These are phyloP conservation scores for Cochlearia excelsa DNA, from an alignment of 345 rosid genomes.

Conservation along the genomic window DNA sequence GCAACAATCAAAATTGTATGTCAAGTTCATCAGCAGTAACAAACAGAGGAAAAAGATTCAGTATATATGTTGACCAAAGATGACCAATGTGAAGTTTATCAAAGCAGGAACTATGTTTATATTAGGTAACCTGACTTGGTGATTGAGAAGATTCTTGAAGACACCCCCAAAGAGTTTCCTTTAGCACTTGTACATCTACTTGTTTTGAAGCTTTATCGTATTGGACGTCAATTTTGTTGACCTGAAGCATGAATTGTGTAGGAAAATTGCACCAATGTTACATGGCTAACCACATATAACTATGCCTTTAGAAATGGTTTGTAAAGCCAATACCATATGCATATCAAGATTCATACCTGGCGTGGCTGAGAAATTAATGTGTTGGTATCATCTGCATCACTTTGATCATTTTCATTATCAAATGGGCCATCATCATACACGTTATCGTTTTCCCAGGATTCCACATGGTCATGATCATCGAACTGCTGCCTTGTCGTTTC, in stretches of 20 bases:
- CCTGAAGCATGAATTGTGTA: conserved; percentile 41
- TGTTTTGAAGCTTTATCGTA: conserved; percentile 89
- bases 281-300: background rate
- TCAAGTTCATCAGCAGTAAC: conserved; percentile 12
- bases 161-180: conserved; percentile 82
- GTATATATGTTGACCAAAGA: background rate
- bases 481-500: conserved; percentile 41
- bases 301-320: conserved; percentile 14
- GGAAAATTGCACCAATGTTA: conserved; percentile 6
- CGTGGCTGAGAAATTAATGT: conserved; percentile 86
- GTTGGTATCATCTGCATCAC: conserved; percentile 57
- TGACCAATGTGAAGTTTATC: background rate
- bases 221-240: conserved; percentile 70
- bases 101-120: conserved; percentile 4
- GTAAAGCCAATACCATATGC: conserved; percentile 11
- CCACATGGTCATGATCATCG: conserved; percentile 49
- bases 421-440: conserved; percentile 50
- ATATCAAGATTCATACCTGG: conserved; percentile 51
- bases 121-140: conserved; percentile 44
- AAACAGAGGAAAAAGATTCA: background rate
- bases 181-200: conserved; percentile 85
- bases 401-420: conserved; percentile 53
- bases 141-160: conserved; percentile 50
- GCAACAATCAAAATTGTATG: conserved; percentile 11
- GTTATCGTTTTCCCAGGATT: conserved; percentile 63